Base-by-base conservation (phyloP, 352 stramenopile genomes). In the Plasmopara viticola region DNA sequence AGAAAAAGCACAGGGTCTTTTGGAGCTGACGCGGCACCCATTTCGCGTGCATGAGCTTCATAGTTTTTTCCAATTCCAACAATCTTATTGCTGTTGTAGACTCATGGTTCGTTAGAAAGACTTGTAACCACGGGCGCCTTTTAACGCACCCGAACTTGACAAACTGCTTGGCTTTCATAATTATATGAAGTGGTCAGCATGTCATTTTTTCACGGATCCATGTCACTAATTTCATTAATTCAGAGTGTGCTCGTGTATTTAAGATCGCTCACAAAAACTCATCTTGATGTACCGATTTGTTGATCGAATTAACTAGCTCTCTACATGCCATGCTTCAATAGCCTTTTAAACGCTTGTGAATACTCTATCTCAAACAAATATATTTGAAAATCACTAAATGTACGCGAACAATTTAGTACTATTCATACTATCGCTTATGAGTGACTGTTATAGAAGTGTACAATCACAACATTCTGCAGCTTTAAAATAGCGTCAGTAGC, bases 61-160 rank as follows among this genome's bases (percentile, higher is more conserved):
- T 91, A 94, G 57, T 94, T 94, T 62, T 90, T 90, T 58, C 81
- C 78, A 57, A 94, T 89, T 14, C 72, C 77, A 30, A 92, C 63
- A 43, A 90, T 85, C 67, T 90, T 90, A 62, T 90, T 88, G 51
- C 77, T 87, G 56, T 48, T 52, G 13, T 6, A 20, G 18, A 25
- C 14, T 29, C 38, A 14, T 12, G 5, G 9, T 34, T 5, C 4
- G 31, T 35, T 40, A 49, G 25, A 10, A 28, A 17, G 34, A n/a
- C 5, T 20, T 7, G 9, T 7, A 12, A 20, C 41, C 12, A 20
- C 6, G 18, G 5, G 0, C 25, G 25, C 6, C 8, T 4, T 9
- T 13, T 7, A 12, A 59, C 64, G 43, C 48, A 81, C 70, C 70
- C 74, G 44, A 78, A 59, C 35, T 70, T 61, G 51, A 86, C 56